Evolutionary conservation across 805 yeast species (phyloP).

Genomic region (Metschnikowia borealis): DNA sequence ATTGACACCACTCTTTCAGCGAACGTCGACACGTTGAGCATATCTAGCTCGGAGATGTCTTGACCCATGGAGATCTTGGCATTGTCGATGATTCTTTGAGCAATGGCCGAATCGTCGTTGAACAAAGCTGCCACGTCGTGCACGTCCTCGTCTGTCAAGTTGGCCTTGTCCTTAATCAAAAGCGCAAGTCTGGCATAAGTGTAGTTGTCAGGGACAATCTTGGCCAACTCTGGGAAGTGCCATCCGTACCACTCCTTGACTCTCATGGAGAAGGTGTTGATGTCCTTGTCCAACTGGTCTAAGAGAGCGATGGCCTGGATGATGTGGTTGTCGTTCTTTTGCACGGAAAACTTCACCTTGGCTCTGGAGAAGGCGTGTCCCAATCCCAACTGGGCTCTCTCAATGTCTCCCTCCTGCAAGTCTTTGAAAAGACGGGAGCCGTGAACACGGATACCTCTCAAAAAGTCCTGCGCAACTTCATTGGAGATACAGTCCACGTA

Average conservation of each 20-base stretch:
- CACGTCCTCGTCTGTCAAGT: conserved; percentile 85
- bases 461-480: conserved; percentile 89
- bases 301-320: conserved; percentile 97
- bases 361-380: conserved; percentile 99
- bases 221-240: conserved; percentile 97
- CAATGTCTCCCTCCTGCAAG: conserved; percentile 90
- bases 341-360: conserved; percentile 97
- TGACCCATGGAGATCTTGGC: conserved; percentile 99
- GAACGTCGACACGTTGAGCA: conserved; percentile 84
- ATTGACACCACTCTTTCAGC: conserved; percentile 92
- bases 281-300: conserved; percentile 97
- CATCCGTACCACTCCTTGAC: conserved; percentile 98
- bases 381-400: conserved; percentile 96
- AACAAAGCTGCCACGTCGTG: conserved; percentile 90
- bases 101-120: conserved; percentile 85
- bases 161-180: conserved; percentile 81
- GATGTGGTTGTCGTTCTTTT: conserved; percentile 97
- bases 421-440: conserved; percentile 87
- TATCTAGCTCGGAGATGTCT: conserved; percentile 91
- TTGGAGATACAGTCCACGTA: conserved; percentile 84
- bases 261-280: conserved; percentile 96
- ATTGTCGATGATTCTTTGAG: conserved; percentile 88
- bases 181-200: conserved; percentile 77
- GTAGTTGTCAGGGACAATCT: conserved; percentile 86
- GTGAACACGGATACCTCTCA: conserved; percentile 91